Base-by-base conservation (phyloP, 129 eudicot species). In the Scalesia atractyloides region DNA sequence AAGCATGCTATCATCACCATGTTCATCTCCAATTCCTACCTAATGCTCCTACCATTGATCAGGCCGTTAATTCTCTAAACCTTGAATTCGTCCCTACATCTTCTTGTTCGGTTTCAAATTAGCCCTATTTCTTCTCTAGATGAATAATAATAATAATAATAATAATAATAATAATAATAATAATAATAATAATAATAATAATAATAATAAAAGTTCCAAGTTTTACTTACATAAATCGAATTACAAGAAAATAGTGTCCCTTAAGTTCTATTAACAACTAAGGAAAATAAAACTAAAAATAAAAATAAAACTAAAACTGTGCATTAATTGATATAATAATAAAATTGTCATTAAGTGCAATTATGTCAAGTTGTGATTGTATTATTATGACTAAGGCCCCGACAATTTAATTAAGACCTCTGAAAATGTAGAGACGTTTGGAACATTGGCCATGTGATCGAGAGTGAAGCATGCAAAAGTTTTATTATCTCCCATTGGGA, bases 381-480 rank as follows among this genome's bases (percentile, higher is more conserved):
- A 71, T 78, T 51, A 69, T 78, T n/a, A 64, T 78, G 61, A 57
- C 14, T 67, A 80, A 80, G 47, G 56, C 79, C 73, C 83, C 66
- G 70, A 80, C 76, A 80, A 53, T 69, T 59, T 72, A 70, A 73
- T 70, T 76, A 81, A 66, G 76, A 33, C 54, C 68, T 76, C 58
- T 75, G 68, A 77, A 60, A 68, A 24, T 56, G 68, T 68, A 56
- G 51, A 46, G 64, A 68, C 78, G 67, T 53, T 70, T 60, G 79
- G 62, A 72, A 81, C 85, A 84, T 74, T 64, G 58, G 79, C 88
- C 88, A 84, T 84, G 88, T 84, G 88, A 84, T 73, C 10, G 13
- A 34, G 70, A 77, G 81, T 59, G 71, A 69, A 77, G 54, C 75
- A 59, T 69, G 76, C 76, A 61, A 60, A 77, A 36, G 6, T 69